Conservation (phyloP, 257 asterid genomes). For the Nicotiana undulata region DNA sequence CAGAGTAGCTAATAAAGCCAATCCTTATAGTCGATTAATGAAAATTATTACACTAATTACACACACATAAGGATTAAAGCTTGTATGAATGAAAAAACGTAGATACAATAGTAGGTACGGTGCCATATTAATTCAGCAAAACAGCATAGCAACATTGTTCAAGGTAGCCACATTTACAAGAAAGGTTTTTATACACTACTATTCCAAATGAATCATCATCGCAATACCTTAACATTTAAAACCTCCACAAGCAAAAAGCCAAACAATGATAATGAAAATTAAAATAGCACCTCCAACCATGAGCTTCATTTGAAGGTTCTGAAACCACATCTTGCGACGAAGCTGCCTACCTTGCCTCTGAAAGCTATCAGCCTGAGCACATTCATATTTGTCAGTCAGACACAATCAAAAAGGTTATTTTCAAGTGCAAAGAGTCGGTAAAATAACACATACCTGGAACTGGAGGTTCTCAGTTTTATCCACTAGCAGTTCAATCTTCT, state of each 20-base stretch:
- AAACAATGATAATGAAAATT: slow-evolving; percentile 40
- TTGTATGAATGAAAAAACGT: background rate
- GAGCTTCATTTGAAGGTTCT: slow-evolving; percentile 76
- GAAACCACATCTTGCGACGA: slow-evolving; percentile 93
- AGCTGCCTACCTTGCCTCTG: slow-evolving; percentile 96
- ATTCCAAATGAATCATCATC: background rate
- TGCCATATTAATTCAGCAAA: background rate
- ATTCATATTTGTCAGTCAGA: background rate
- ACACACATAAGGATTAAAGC: background rate
- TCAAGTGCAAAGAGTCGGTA: background rate
- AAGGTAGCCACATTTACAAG: slow-evolving; percentile 13
- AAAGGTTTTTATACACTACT: slow-evolving; percentile 8
- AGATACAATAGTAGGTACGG: background rate
- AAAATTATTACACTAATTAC: background rate
- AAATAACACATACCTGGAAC: slow-evolving; percentile 59
- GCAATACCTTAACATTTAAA: slow-evolving; percentile 19
- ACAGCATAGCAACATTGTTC: background rate
- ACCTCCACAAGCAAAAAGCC: slow-evolving; percentile 60
- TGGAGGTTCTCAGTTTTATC: slow-evolving; percentile 96
- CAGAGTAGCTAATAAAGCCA: background rate
- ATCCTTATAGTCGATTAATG: background rate
- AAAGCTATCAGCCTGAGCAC: slow-evolving; percentile 85
- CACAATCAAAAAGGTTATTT: background rate
- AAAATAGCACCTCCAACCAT: slow-evolving; percentile 62
- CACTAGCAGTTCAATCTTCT: slow-evolving; percentile 86